These are phyloP conservation scores for Lipomyces kockii DNA, from an alignment of 805 yeast species.

Conservation along the genomic window DNA sequence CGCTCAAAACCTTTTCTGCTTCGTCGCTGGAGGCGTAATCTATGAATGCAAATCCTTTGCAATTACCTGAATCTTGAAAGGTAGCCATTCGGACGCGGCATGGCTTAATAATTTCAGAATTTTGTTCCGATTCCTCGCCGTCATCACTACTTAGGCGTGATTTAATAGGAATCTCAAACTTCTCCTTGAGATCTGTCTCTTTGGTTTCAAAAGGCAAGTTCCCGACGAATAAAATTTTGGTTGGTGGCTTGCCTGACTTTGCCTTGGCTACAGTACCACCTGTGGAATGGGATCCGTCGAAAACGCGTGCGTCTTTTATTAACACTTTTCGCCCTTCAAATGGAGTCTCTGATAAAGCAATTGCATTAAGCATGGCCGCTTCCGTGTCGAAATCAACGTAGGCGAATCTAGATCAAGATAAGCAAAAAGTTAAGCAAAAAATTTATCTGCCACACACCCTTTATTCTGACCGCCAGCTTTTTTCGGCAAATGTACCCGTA, in stretches of 20 bases:
- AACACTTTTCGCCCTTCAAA: slow-evolving; percentile 85
- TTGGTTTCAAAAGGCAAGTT: slow-evolving; percentile 92
- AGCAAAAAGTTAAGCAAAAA: neutral
- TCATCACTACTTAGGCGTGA: slow-evolving; percentile 69
- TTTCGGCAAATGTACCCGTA: slow-evolving; percentile 80
- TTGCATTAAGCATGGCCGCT: slow-evolving; percentile 63
- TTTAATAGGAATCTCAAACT: slow-evolving; percentile 90
- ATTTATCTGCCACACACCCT: slow-evolving; percentile 34
- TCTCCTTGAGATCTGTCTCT: slow-evolving; percentile 73
- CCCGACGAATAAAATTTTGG: slow-evolving; percentile 88
- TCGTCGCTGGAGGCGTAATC: slow-evolving; percentile 83
- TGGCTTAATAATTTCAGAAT: slow-evolving; percentile 90
- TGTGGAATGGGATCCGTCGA: slow-evolving; percentile 55
- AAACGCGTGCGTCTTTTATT: slow-evolving; percentile 79
- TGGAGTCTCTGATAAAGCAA: slow-evolving; percentile 69
- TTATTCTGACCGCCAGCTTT: slow-evolving; percentile 60
- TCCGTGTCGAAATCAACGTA: slow-evolving; percentile 76
- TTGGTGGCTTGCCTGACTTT: slow-evolving; percentile 77
- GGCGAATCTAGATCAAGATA: slow-evolving; percentile 77
- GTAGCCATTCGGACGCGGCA: slow-evolving; percentile 89
- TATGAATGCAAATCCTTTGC: slow-evolving; percentile 94
- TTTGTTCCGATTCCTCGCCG: slow-evolving; percentile 75
- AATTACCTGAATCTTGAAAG: slow-evolving; percentile 93
- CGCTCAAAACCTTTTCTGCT: slow-evolving; percentile 83
- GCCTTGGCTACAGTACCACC: slow-evolving; percentile 47